phyloP scores from a whole-genome alignment of 805 yeast genomes.

The Lachancea dasiensis region DNA sequence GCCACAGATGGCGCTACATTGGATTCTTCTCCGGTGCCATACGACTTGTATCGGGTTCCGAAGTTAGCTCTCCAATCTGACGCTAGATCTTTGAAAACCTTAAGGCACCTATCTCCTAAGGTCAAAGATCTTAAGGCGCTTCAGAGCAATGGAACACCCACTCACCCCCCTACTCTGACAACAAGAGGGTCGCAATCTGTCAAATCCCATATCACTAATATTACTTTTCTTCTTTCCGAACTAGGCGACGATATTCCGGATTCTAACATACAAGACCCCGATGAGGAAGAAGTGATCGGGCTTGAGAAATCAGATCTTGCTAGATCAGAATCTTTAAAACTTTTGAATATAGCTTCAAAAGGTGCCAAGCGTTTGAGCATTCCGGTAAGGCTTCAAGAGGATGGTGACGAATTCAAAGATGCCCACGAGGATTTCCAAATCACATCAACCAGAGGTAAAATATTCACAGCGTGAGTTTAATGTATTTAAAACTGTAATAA shows the following conservation, averaged over 20 bases:
- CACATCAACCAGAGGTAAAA: slow-evolving; percentile 26
- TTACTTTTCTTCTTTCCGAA: slow-evolving; percentile 32
- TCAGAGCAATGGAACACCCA: slow-evolving; percentile 8
- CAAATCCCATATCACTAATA: slow-evolving; percentile 33
- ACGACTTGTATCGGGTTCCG: slow-evolving; percentile 1
- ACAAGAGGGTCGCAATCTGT: slow-evolving; percentile 32
- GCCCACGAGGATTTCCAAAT: slow-evolving; percentile 25
- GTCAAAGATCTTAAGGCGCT: slow-evolving; percentile 28
- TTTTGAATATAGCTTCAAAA: slow-evolving; percentile 13
- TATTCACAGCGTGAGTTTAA: slow-evolving; percentile 15
- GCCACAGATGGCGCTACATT: background rate
- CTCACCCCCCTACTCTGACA: slow-evolving; percentile 4
- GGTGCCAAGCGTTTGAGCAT: slow-evolving; percentile 13
- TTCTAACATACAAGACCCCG: slow-evolving; percentile 28
- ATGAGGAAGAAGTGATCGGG: slow-evolving; percentile 32
- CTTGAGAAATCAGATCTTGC: slow-evolving; percentile 29
- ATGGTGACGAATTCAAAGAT: slow-evolving; percentile 27
- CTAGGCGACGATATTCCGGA: slow-evolving; percentile 19
- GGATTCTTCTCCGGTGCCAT: slow-evolving; percentile 1
- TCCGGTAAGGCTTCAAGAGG: slow-evolving; percentile 8
- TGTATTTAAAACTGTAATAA: no score
- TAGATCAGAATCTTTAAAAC: slow-evolving; percentile 23
- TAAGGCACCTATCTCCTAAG: slow-evolving; percentile 20
- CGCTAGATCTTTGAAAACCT: slow-evolving; percentile 6
- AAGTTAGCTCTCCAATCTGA: slow-evolving; percentile 4